Conservation (phyloP, 2,329 filamentous ascomycete species). For the Colletotrichum liaoningense region DNA sequence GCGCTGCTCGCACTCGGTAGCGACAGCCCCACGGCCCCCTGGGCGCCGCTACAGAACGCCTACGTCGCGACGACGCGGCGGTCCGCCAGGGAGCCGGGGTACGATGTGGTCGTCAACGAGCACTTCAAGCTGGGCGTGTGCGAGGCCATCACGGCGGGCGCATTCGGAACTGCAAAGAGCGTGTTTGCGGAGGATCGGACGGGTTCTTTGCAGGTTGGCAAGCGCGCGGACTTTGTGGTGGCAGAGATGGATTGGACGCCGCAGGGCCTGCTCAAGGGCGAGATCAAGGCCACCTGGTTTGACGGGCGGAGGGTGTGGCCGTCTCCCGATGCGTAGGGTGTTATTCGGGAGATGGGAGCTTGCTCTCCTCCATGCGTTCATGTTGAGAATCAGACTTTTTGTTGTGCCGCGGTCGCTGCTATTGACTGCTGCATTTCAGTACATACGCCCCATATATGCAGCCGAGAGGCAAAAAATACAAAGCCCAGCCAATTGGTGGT, state of each 20-base stretch:
- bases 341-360: too few relatives aligned
- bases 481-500: background rate
- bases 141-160: constrained; percentile 59
- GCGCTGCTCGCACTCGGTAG: constrained; percentile 62
- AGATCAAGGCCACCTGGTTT: constrained; percentile 61
- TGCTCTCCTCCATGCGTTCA: background rate
- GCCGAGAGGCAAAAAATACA: background rate
- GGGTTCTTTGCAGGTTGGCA: constrained; percentile 59
- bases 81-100: constrained; percentile 56
- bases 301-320: constrained; percentile 50
- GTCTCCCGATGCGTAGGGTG: constrained; percentile 4
- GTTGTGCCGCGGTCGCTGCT: background rate
- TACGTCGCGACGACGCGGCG: constrained; percentile 64
- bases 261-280: constrained; percentile 53
- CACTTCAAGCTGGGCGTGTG: constrained; percentile 59
- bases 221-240: constrained; percentile 64
- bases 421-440: background rate
- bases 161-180: constrained; percentile 59
- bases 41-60: constrained; percentile 58
- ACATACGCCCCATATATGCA: background rate
- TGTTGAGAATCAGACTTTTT: background rate
- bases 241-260: constrained; percentile 61
- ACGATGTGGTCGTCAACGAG: constrained; percentile 54
- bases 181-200: constrained; percentile 60
- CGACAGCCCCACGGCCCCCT: constrained; percentile 64